A percentile compares a stretch with the other conserved stretches of the same genome.
Conservation (phyloP, 2,329 filamentous ascomycete genomes). For the Xylaria sp. region DNA sequence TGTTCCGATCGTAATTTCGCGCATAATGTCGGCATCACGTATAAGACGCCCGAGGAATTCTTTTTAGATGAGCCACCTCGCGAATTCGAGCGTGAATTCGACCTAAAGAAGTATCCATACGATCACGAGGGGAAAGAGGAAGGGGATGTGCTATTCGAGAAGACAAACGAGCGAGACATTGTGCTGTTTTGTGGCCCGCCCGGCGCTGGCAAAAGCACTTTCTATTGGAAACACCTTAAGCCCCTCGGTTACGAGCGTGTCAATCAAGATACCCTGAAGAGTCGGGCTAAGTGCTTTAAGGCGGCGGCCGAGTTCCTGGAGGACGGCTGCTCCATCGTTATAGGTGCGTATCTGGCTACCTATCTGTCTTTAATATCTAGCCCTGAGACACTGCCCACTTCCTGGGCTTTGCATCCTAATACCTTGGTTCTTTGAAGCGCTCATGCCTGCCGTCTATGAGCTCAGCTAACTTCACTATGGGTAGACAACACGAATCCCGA, state of each 20-base stretch:
- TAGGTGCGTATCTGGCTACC: conserved; percentile 66
- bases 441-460: neutral
- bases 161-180: conserved; percentile 75
- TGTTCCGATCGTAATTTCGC: conserved; percentile 83
- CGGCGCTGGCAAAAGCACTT: conserved; percentile 90
- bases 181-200: conserved; percentile 90
- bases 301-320: conserved; percentile 73
- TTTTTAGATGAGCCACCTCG: conserved; percentile 77
- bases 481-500: conserved; percentile 97
- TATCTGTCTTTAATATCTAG: neutral
- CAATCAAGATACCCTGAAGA: conserved; percentile 91
- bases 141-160: conserved; percentile 61
- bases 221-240: conserved; percentile 82
- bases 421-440: neutral
- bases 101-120: conserved; percentile 70
- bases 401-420: neutral
- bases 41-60: conserved; percentile 90
- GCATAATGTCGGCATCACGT: conserved; percentile 81
- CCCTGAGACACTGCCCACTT: neutral
- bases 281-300: conserved; percentile 75
- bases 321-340: conserved; percentile 74
- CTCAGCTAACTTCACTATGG: conserved; percentile 3
- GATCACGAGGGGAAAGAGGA: conserved; percentile 44
- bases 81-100: conserved; percentile 76
- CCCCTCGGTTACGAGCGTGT: conserved; percentile 84